phyloP scores from a whole-genome alignment of 148 eudicot genomes.

The Dysphania ambrosioides region DNA sequence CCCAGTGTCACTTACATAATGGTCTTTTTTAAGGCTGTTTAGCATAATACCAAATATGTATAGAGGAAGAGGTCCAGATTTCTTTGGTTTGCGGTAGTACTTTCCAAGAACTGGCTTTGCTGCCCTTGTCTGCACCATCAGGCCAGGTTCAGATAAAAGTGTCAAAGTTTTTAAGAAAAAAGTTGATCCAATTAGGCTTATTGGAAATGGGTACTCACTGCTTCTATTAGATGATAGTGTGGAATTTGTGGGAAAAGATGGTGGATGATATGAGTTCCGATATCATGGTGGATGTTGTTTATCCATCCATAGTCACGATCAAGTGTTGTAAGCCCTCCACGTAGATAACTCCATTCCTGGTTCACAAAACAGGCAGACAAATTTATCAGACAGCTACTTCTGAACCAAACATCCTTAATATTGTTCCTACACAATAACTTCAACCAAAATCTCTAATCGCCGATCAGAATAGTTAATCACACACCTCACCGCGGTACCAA shows the following conservation, averaged over 20 bases:
- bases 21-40: slow-evolving; percentile 58
- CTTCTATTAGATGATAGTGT: slow-evolving; percentile 72
- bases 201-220: slow-evolving; percentile 38
- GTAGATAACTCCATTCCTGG: slow-evolving; percentile 78
- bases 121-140: slow-evolving; percentile 69
- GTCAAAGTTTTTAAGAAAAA: neutral
- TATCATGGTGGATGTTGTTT: slow-evolving; percentile 79
- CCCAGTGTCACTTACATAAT: slow-evolving; percentile 71
- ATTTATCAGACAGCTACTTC: slow-evolving; percentile 10
- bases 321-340: slow-evolving; percentile 76
- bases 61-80: slow-evolving; percentile 59
- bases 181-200: neutral
- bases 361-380: neutral
- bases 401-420: neutral
- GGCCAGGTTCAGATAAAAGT: slow-evolving; percentile 5
- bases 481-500: slow-evolving; percentile 84
- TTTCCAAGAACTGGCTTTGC: slow-evolving; percentile 69
- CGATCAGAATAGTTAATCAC: neutral
- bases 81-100: slow-evolving; percentile 57
- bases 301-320: slow-evolving; percentile 79
- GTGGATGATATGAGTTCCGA: slow-evolving; percentile 76
- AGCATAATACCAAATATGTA: slow-evolving; percentile 47
- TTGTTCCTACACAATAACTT: neutral
- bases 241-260: slow-evolving; percentile 86
- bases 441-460: neutral